Base-by-base conservation (phyloP, 768 basidiomycete species). In the Hypsizygus marmoreus region DNA sequence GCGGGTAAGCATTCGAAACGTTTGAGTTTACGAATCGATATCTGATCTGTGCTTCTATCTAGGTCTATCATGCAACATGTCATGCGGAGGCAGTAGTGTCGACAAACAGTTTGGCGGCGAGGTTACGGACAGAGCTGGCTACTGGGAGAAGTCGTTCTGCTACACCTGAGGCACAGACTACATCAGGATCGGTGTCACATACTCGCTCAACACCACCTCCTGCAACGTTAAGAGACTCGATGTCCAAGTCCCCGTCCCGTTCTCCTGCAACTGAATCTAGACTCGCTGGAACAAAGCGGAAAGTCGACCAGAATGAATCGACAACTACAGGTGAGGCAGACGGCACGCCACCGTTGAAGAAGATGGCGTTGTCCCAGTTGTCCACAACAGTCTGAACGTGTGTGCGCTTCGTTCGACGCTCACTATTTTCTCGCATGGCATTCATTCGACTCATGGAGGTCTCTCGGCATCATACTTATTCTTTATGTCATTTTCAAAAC, bases 31-130 rank as follows among this genome's bases (percentile, higher is more conserved):
- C 3, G 3, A 13, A 10, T 2, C 29, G 13, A 7, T 1, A 24
- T 14, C 16, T 30, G 50, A 17, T 43, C 41, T 45, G n/a, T 51
- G 37, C 12, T 31, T 37, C 17, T 31, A 16, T 4, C 2, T 59
- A 94, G 93, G 86, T 95, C 58, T 95, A 85, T 64, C 94, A 97
- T 70, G 94, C 94, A 36, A 95, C 93, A 13, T 97, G 94, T 67
- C 88, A 91, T 69, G 88, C 89, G 19, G 93, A 95, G 63, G 86
- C 86, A 28, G 63, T 77, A 29, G 71, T 67, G 19, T 86, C 81
- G 40, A 79, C 80, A 40, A 84, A 75, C 54, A 86, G 66, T 56
- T 70, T 90, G 41, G 87, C 83, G 41, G 78, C 80, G 6, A 80
- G 84, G 36, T 64, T 91, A 58, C 83, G 84, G 45, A 79, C 70